These are phyloP conservation scores for Ilyonectria mors-panacis DNA, from an alignment of 2,329 filamentous ascomycete species.

Conservation along the genomic window DNA sequence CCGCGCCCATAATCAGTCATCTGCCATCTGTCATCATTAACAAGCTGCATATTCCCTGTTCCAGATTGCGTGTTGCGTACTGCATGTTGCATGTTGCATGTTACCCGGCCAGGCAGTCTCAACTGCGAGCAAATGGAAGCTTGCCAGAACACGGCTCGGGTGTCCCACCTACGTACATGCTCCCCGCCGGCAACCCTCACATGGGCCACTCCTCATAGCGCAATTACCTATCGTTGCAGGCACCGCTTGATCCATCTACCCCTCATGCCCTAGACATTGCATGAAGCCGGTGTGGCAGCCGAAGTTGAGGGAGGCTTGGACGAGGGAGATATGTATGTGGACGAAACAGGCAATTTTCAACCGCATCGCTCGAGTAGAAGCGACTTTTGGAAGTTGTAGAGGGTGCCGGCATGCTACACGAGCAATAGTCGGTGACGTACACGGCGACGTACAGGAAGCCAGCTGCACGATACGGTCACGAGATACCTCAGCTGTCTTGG, in stretches of 20 bases:
- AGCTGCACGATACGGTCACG: constrained; percentile 31
- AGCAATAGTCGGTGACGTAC: neutral
- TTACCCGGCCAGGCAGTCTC: constrained; percentile 17
- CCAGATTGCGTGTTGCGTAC: constrained; percentile 1
- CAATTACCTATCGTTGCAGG: constrained; percentile 17
- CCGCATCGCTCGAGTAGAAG: neutral
- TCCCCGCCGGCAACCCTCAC: neutral
- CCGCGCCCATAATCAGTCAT: constrained; percentile 12
- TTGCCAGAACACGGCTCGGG: neutral
- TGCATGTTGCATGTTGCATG: constrained; percentile 7
- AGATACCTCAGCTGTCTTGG: constrained; percentile 10
- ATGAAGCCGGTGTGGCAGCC: neutral
- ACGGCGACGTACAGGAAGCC: constrained; percentile 21
- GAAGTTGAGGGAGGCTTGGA: constrained; percentile 4
- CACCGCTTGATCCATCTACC: constrained; percentile 12
- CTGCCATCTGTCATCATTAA: constrained; percentile 13
- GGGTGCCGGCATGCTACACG: constrained; percentile 5
- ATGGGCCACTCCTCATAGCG: constrained; percentile 3
- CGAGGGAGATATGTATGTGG: constrained; percentile 11
- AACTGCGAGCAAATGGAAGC: constrained; percentile 14
- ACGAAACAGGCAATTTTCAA: constrained; percentile 14
- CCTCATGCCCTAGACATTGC: neutral
- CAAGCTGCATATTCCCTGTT: neutral
- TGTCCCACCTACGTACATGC: neutral
- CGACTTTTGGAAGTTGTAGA: neutral